Evolutionary conservation across 495 filamentous ascomycete genomes (phyloP).

Genomic region (Jackrogersella minutella): DNA sequence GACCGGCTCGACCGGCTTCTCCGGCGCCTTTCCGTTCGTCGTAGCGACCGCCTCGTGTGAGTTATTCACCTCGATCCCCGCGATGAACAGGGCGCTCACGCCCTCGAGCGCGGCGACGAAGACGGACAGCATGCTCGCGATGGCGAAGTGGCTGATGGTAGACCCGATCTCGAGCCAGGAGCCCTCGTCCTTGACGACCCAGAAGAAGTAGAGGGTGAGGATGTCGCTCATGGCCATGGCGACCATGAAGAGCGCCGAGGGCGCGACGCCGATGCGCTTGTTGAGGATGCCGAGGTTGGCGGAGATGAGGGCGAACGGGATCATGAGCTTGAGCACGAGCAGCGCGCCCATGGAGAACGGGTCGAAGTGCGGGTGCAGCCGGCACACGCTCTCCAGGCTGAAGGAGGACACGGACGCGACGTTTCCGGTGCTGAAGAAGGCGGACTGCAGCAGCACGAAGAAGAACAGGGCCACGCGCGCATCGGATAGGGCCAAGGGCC

Average conservation of each 20-base stretch:
- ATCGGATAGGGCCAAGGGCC: constrained; percentile 79
- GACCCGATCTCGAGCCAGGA: constrained; percentile 98
- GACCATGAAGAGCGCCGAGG: constrained; percentile 89
- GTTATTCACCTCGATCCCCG: constrained; percentile 76
- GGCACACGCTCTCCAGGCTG: constrained; percentile 87
- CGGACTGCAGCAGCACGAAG: constrained; percentile 91
- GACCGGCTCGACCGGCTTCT: constrained; percentile 29
- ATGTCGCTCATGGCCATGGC: constrained; percentile 93
- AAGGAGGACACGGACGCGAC: constrained; percentile 95
- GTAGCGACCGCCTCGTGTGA: constrained; percentile 27
- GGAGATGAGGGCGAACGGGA: constrained; percentile 92
- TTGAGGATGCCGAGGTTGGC: constrained; percentile 96
- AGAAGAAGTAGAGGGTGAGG: constrained; percentile 97
- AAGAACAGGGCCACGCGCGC: constrained; percentile 91
- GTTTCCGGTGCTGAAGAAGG: constrained; percentile 98
- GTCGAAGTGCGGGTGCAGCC: constrained; percentile 93
- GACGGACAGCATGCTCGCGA: constrained; percentile 86
- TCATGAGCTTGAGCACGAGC: constrained; percentile 86
- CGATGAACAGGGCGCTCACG: constrained; percentile 82
- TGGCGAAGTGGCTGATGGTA: constrained; percentile 92
- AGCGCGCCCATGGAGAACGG: constrained; percentile 92
- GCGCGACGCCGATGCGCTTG: constrained; percentile 78
- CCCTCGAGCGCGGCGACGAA: constrained; percentile 92
- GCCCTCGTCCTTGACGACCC: constrained; percentile 93
- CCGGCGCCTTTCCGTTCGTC: constrained; percentile 41